Base-by-base conservation (phyloP, 495 filamentous ascomycete genomes). In the Annulohypoxylon moriforme region DNA sequence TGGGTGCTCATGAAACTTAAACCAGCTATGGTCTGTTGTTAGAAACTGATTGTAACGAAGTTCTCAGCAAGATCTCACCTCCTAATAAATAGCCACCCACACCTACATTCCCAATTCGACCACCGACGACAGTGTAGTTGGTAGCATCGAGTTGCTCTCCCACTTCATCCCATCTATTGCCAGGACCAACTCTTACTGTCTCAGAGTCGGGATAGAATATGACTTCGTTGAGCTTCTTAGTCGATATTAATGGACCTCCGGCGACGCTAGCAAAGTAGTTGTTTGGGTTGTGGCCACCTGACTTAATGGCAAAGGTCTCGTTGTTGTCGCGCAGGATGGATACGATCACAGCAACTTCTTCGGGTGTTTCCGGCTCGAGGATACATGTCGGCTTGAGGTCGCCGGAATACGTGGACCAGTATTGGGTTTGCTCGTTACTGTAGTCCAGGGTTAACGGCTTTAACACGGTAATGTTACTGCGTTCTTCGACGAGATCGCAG, bases 221-320 rank as follows among this genome's bases (percentile, higher is more conserved):
- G 58, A 88, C 76, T 31, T 81, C 74, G 49, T 86, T 81, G 8
- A 89, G 67, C 0, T 64, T 75, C 52, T 73, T 72, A 10, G 88
- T 80, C 52, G 88, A 87, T 68, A 89, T 83, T 1, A 86, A 81
- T 4, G 88, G 77, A 1, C 87, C 87, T 29, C 77, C 77, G n/a
- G 82, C 68, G 53, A 89, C 84, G 70, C 86, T 88, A n/a, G 85
- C 76, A 22, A 82, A 85, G 33, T 85, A 85, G 24, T 79, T 81
- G 60, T 83, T 85, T 5, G 81, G 76, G 16, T 80, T 79, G 75
- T 90, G 87, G 42, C 84, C 84, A 13, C 85, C 85, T 1, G 84
- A 82, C 52, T 85, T 86, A 59, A 87, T 72, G 3, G 85, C 78
- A 67, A 86, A 87, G 7, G 67, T 69, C 72, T 85, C 85, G 57